Percentiles rank a stretch among this genome's conserved stretches.
Evolutionary conservation across 176 grass and related monocot genomes (phyloP).

Genomic region (Raddia guianensis): DNA sequence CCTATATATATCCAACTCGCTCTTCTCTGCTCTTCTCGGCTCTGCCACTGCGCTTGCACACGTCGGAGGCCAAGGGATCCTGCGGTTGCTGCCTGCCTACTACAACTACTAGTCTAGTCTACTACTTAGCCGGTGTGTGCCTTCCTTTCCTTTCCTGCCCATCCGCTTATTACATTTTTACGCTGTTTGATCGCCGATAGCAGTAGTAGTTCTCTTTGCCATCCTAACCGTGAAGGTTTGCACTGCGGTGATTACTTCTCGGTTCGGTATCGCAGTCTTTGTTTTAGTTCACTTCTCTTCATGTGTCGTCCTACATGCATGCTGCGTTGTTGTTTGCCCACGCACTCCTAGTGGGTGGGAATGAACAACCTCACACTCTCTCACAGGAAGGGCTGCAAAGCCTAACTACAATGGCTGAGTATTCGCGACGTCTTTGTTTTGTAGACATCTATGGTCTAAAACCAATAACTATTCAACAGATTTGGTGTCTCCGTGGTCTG

Average conservation of each 20-base stretch:
- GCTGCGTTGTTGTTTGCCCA: too few relatives aligned
- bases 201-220: not conserved
- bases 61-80: not conserved
- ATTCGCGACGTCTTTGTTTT: not conserved
- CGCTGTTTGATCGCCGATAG: not conserved
- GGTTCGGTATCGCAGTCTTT: not conserved
- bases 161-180: constrained; percentile 14
- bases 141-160: not conserved
- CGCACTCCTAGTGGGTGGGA: too few relatives aligned
- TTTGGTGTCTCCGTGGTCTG: not conserved
- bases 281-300: too few relatives aligned
- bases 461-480: not conserved
- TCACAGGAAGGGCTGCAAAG: too few relatives aligned
- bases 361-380: too few relatives aligned
- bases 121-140: constrained; percentile 1
- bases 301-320: too few relatives aligned
- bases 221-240: not conserved
- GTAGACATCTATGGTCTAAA: not conserved
- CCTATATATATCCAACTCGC: constrained; percentile 18
- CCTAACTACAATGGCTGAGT: too few relatives aligned
- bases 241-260: not conserved
- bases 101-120: not conserved
- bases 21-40: not conserved
- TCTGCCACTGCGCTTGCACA: too few relatives aligned
- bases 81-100: not conserved